Percentiles rank a stretch among this genome's conserved stretches.
These are phyloP conservation scores for Porodaedalea pini DNA, from an alignment of 1,284 basidiomycete species.

Conservation along the genomic window DNA sequence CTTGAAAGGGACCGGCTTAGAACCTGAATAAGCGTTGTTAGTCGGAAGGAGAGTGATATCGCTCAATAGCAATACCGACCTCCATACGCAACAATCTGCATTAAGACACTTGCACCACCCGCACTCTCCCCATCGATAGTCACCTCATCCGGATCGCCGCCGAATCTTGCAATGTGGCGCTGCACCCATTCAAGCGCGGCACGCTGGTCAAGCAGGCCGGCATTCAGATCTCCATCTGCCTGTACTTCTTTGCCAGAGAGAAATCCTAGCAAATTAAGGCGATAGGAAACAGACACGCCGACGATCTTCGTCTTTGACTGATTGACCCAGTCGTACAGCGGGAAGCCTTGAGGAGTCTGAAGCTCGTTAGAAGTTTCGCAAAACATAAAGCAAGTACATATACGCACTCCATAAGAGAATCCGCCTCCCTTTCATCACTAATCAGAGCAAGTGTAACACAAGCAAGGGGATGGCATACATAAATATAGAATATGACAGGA, in stretches of 20 bases:
- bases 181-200: constrained; percentile 47
- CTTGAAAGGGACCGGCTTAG: constrained; percentile 36
- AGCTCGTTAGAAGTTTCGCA: background rate
- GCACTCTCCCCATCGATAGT: constrained; percentile 45
- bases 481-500: constrained; percentile 46
- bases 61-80: constrained; percentile 26
- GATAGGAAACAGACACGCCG: constrained; percentile 52
- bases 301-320: constrained; percentile 47
- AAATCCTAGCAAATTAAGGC: constrained; percentile 53
- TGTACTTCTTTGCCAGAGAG: constrained; percentile 38
- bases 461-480: constrained; percentile 29
- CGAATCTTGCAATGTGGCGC: constrained; percentile 40
- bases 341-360: constrained; percentile 45
- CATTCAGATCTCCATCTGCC: constrained; percentile 37
- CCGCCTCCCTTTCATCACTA: constrained; percentile 37
- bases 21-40: constrained; percentile 26
- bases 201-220: constrained; percentile 45
- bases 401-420: constrained; percentile 35
- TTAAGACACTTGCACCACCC: constrained; percentile 41
- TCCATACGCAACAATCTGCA: constrained; percentile 42
- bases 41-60: constrained; percentile 2
- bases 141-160: constrained; percentile 39
- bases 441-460: background rate
- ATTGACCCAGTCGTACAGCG: constrained; percentile 50
- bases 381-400: no score